Base-by-base conservation (phyloP, 2,329 filamentous ascomycete species). In the Exophiala oligosperma region DNA sequence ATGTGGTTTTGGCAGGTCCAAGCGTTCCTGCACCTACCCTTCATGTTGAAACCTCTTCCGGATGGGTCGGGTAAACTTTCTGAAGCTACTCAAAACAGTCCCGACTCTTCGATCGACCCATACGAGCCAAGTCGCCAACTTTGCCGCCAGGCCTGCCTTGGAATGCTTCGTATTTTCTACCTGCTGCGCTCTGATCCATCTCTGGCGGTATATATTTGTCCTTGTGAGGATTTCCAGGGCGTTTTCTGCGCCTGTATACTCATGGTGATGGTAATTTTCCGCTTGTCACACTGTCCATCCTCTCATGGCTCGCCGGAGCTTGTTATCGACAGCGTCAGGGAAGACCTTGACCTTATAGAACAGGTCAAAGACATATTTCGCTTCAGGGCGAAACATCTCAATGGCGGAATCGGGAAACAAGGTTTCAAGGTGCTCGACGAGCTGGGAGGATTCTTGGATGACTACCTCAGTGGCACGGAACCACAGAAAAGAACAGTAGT, bases 1-100 rank as follows among this genome's bases (percentile, higher is more conserved):
- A 57, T 66, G 43, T 64, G 63, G 62, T 66, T 61, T 52, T 66
- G 64, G 64, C 56, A 63, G 32, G 61, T 65, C 23, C 64, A 66
- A 43, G 32, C 57, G n/a, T 66, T 65, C 46, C 52, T 66, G 4
- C 63, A 66, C 47, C 43, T 66, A 40, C 64, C 63, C 3, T 57
- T 51, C 49, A 62, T 66, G 57, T 57, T 66, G 23, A 57, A 58
- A 46, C 53, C 61, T 11, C 53, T 32, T 26, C 43, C 59, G 17
- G 11, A 26, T 5, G n/a, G 24, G 4, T 14, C 21, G 21, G 17
- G 17, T 11, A 5, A 21, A 11, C 28, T 48, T 28, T 21, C 48
- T 14, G 26, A 48, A 35, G 12, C 21, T 28, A 11, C 23, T 26
- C 26, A 29, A n/a, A 26, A 49, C 14, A 48, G 23, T 32, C 2